Base-by-base conservation (phyloP, 345 rosid genomes). In the Linum usitatissimum region DNA sequence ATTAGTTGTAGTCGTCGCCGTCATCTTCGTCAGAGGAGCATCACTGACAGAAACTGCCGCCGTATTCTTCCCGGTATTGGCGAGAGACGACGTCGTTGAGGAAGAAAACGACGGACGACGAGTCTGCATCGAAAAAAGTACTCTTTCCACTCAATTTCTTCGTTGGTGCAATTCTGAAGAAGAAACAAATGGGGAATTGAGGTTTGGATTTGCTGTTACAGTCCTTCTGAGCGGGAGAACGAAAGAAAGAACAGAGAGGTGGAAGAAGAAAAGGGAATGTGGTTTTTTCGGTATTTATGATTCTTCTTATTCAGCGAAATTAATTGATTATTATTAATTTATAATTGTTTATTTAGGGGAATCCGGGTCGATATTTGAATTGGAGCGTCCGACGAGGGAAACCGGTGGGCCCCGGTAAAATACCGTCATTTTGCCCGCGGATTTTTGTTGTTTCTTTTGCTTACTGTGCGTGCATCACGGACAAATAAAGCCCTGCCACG, bases 11-110 rank as follows among this genome's bases (percentile, higher is more conserved):
- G 3, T 31, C 36, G 36, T 31, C 36, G 36, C 36, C 6, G 36
- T 31, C 3, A 6, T 31, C 36, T 3, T 6, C 36, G 36, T 31
- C 36, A 28, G 58, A 55, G 23, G 28, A 4, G 49, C n/a, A n/a
- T n/a, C n/a, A n/a, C n/a, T 14, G 49, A 14, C 3, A 13, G 49
- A 42, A 14, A 14, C 71, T 45, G 70, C 64, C 15, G 73, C 70
- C 36, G 71, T 60, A 39, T 65, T 65, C 72, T 80, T 79, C 36
- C 79, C 77, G 13, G 21, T 64, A 66, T 74, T 83, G 0, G 84
- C 76, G 28, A 77, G 49, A 18, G 86, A 82, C 55, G 90, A 78
- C 70, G 81, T 76, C 15, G 80, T 79, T 0, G 78, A 78, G 2
- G 81, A 76, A 3, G 80, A 66, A 65, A 81, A 79, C 40, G 83